Evolutionary conservation across 495 filamentous ascomycete genomes (phyloP), one percentile per base, ranked within the genome.

Genomic region (Penicillium chermesinum): DNA sequence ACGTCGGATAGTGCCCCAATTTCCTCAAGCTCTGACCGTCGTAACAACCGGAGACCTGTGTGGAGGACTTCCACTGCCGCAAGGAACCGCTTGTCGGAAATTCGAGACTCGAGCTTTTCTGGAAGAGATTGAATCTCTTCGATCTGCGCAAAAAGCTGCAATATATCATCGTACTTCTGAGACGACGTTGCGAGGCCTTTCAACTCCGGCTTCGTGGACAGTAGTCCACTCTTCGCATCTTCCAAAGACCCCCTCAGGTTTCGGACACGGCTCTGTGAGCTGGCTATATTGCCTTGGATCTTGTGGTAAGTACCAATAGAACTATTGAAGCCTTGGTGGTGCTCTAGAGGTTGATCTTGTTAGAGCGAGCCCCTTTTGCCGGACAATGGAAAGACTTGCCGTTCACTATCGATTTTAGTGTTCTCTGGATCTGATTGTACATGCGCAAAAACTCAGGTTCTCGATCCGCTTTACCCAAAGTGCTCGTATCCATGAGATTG

Each of bases 281-380:
- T 72, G 50, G 90, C 86, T 54, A 99, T 95, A 67, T 88, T 95
- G 5, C 84, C 78, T 63, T 97, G 93, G 48, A 99, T 97, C 69
- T 91, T 96, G 69, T 99, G 94, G 58, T 96, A 99, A 13, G 91
- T 95, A 63, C 93, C 94, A 46, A 99, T 97, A 34, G 90, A 95
- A 68, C 89, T 96, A 63, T 96, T 99, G 76, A 99, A 99, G 22
- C 90, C 93, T 66, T 99, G 93, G 56, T 97, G 91, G 61, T 99
- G 91, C 69, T 97, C 91, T 83, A 42, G 15, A 44, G 38, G 18
- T 10, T 22, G 20, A 7, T 20, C 13, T 57, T 25, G 59, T 56
- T 42, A 51, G 22, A 3, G 34, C 3, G 34, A 15, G n/a, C n/a
- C 17, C 6, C 10, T 17, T 2, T 7, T 10, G 7, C 2, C 19